Evolutionary conservation across 1,139 yeast species (phyloP), one percentile per base, ranked within the genome.

Genomic region (Candida gigantensis): DNA sequence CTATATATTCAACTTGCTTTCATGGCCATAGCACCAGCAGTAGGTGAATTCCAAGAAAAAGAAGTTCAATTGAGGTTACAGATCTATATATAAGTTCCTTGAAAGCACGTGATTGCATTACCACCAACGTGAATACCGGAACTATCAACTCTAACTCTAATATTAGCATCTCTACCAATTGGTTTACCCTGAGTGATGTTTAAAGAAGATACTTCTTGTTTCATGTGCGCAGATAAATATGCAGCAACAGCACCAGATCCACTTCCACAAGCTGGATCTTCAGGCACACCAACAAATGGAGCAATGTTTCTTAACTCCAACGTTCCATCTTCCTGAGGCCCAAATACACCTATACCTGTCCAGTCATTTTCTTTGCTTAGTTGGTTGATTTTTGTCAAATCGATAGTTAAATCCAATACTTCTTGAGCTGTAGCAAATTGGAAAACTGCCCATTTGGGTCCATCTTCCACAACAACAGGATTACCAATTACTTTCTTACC

Each of bases 231-330:
- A 11, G 39, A 40, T 44, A 52, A 51, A 55, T 49, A 58, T 30
- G 54, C 54, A 26, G 63, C 61, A 44, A 62, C 42, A 41, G 73
- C 57, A 36, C 62, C 74, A 9, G 71, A 61, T 9, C 79, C 79
- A 43, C 72, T 62, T 3, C 79, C 80, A 51, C 79, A 74, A 3
- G 72, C 79, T 2, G 79, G 78, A 48, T 74, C 80, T 42, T 74
- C 80, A 15, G 47, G 31, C 1, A 63, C 60, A 8, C 64, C 67
- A 3, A 43, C 45, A 2, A 28, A 37, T 1, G 73, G 70, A 3
- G 69, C 69, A 47, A 73, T 68, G 9, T 72, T 69, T 43, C 80
- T 60, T 38, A 57, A 47, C 45, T 63, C 70, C 24, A 42, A 41
- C 12, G 41, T 23, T 4, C 41, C 55, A 13, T 15, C 14, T 17